Base-by-base conservation (phyloP, 257 asterid species). In the Nicotiana tomentosiformis region DNA sequence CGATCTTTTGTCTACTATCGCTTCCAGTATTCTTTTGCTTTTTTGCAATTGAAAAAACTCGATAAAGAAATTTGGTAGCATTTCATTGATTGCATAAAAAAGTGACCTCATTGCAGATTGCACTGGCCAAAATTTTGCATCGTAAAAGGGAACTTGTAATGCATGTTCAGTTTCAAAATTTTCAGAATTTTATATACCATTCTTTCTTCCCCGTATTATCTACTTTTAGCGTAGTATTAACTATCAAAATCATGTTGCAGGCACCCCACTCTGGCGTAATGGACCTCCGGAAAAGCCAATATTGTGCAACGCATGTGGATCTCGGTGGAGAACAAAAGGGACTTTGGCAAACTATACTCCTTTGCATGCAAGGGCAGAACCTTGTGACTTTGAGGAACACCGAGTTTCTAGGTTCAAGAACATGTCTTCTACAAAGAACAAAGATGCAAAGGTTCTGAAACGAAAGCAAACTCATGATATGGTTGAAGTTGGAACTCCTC, bases 211-310 rank as follows among this genome's bases (percentile, higher is more conserved):
- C 6, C 1, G 39, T 32, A 20, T 43, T 55, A 70, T 43, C 30
- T 29, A 29, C 30, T 29, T 29, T 29, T 29, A 29, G 30, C 43
- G 4, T 32, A 46, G 33, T 51, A 62, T 23, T 74, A 74, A 49
- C 80, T 26, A 26, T 49, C 23, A 51, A 49, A 74, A 23, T 51
- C 64, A 1, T 74, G 26, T 61, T 49, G 26, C 62, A 96, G 98
- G 96, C 88, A 94, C 99, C 55, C 99, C 99, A 30, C 97, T 94
- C 62, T 96, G 98, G 99, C 97, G 99, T 76, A 96, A 96, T 69
- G 99, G 99, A 81, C 99, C 99, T 57, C 98, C 99, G 0, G 98
- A 94, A 90, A 96, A 96, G 93, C 99, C 99, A 46, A 90, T 96
- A 33, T 94, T 96, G 46, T 96, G 99, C 90, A 96, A 96, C 86